phyloP scores from a whole-genome alignment of 2,329 filamentous ascomycete species.

The Elsinoe arachidis region DNA sequence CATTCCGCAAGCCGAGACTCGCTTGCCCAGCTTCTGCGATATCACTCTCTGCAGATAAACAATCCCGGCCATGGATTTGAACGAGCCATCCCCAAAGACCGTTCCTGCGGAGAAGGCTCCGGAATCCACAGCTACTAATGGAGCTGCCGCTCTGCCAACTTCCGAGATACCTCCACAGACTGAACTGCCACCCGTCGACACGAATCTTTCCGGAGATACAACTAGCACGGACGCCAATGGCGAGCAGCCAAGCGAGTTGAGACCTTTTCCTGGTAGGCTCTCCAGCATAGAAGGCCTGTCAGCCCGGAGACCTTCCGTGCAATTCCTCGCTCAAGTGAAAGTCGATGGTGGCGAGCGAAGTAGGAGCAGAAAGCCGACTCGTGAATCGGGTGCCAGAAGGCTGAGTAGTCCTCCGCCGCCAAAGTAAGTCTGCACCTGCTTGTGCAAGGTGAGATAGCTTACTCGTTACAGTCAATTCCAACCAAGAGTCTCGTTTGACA shows the following conservation, averaged over 20 bases:
- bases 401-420: conserved; percentile 19
- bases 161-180: conserved; percentile 2
- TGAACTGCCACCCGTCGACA: neutral
- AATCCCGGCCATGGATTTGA: neutral
- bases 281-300: neutral
- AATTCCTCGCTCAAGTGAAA: conserved; percentile 27
- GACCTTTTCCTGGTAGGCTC: neutral
- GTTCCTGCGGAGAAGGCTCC: neutral
- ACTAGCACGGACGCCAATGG: neutral
- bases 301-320: conserved; percentile 37
- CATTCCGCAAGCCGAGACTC: neutral
- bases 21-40: too few relatives aligned
- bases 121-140: neutral
- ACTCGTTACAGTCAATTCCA: conserved; percentile 48
- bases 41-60: neutral
- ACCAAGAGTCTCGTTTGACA: conserved; percentile 65
- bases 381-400: conserved; percentile 13
- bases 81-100: conserved; percentile 9
- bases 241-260: neutral
- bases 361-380: conserved; percentile 15
- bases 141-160: neutral
- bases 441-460: neutral
- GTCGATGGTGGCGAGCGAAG: conserved; percentile 19
- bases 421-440: conserved; percentile 14
- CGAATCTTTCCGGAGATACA: too few relatives aligned